Conservation (phyloP, 1,284 basidiomycete genomes). For the Takashimella tepidaria region DNA sequence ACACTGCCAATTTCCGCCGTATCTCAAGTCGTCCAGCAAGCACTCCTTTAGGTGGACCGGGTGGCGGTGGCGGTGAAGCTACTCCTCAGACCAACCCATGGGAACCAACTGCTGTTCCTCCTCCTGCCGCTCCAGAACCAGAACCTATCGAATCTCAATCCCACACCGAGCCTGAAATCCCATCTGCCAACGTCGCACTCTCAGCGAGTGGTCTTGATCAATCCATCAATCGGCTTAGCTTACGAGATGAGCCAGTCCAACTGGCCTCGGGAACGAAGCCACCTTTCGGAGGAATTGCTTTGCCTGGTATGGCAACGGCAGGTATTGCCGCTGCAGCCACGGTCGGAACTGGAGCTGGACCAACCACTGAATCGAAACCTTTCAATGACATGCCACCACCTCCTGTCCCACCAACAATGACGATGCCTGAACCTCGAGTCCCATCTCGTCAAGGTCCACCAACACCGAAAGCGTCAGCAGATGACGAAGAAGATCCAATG, state of each 20-base stretch:
- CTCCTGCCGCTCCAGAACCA: constrained; percentile 2
- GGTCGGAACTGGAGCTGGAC: constrained; percentile 7
- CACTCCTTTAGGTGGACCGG: constrained; percentile 4
- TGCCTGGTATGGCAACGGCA: constrained; percentile 39
- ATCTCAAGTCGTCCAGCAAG: constrained; percentile 32
- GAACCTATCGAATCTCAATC: constrained; percentile 6
- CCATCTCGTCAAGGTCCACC: constrained; percentile 25
- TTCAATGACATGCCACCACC: constrained; percentile 27
- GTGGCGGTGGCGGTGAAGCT: background rate
- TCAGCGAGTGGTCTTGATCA: background rate
- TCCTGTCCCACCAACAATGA: constrained; percentile 27
- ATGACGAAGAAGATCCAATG: constrained; percentile 64
- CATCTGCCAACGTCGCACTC: background rate
- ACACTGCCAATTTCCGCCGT: constrained; percentile 41
- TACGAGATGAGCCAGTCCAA: constrained; percentile 9
- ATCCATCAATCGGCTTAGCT: constrained; percentile 11
- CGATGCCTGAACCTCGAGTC: constrained; percentile 34
- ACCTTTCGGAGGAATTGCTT: constrained; percentile 41
- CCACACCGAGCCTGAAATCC: constrained; percentile 4
- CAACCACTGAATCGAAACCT: constrained; percentile 9
- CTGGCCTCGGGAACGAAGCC: constrained; percentile 12
- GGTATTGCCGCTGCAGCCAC: constrained; percentile 11
- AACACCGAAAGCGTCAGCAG: background rate
- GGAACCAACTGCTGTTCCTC: background rate
- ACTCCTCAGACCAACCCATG: background rate